Evolutionary conservation across 495 filamentous ascomycete genomes (phyloP).

Genomic region (Aspergillus affinis): DNA sequence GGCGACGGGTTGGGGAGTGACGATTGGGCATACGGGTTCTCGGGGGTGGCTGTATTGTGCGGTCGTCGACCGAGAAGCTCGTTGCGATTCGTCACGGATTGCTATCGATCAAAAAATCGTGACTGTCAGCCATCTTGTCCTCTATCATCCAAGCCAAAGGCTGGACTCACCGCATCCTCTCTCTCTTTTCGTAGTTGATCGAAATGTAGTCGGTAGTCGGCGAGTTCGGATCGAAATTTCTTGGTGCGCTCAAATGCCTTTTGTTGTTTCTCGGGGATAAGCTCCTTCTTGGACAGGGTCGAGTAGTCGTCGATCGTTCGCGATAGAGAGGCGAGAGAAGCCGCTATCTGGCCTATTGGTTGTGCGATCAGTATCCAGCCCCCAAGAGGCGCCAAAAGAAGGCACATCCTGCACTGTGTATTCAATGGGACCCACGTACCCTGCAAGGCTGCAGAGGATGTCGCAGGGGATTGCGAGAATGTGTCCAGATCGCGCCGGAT

Average conservation of each 20-base stretch:
- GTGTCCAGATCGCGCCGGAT: conserved; percentile 80
- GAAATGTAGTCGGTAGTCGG: conserved; percentile 74
- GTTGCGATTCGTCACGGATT: conserved; percentile 68
- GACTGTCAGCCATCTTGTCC: not conserved
- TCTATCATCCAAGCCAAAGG: not conserved
- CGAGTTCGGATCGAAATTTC: conserved; percentile 80
- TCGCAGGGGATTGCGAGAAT: conserved; percentile 62
- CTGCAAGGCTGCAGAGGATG: conserved; percentile 64
- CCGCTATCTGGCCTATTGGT: conserved; percentile 68
- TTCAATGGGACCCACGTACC: conserved; percentile 33
- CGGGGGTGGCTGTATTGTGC: conserved; percentile 81
- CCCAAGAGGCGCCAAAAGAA: not conserved
- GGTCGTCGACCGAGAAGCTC: conserved; percentile 91
- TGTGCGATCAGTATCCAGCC: conserved; percentile 25
- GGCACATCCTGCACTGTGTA: not conserved
- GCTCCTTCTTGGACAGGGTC: conserved; percentile 78
- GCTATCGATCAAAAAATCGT: conserved; percentile 31
- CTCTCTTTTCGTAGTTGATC: conserved; percentile 70
- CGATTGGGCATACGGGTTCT: conserved; percentile 86
- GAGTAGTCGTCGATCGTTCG: conserved; percentile 95
- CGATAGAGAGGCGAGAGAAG: conserved; percentile 82
- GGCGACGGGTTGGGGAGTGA: conserved; percentile 44
- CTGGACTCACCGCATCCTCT: conserved; percentile 64
- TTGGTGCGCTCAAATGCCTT: conserved; percentile 85
- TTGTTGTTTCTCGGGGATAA: conserved; percentile 81